These are phyloP conservation scores for Colletotrichum sp. DNA, from an alignment of 2,329 filamentous ascomycete genomes.

Conservation along the genomic window DNA sequence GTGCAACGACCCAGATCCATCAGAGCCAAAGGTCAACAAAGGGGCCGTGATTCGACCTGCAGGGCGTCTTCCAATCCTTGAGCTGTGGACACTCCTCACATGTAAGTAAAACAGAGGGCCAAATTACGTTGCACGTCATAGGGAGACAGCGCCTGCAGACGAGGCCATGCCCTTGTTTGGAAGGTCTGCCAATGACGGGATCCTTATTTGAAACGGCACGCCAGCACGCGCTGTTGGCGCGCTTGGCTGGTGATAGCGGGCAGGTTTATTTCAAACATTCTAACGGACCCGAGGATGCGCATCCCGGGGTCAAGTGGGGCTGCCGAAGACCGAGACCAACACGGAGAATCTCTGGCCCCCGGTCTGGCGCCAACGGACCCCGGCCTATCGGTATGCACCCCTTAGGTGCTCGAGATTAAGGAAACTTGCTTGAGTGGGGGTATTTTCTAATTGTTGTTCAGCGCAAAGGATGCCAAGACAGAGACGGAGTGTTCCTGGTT, in stretches of 20 bases:
- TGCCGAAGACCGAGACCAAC: constrained; percentile 11
- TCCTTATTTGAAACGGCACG: constrained; percentile 11
- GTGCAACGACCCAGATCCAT: background rate
- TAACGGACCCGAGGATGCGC: constrained; percentile 6
- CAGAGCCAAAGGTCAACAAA: background rate
- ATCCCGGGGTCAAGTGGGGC: constrained; percentile 2
- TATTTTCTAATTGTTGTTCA: background rate
- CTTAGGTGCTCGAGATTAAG: constrained; percentile 3
- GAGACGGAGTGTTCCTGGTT: background rate
- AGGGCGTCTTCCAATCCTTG: background rate
- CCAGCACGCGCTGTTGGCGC: background rate
- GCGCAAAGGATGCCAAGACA: background rate
- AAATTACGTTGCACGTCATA: constrained; percentile 15
- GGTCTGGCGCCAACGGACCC: background rate
- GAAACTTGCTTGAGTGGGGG: constrained; percentile 6
- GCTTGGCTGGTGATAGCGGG: background rate
- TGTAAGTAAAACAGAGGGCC: background rate
- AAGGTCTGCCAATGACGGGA: background rate
- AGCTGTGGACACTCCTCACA: background rate
- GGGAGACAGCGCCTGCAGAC: background rate
- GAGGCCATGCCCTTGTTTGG: background rate
- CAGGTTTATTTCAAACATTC: constrained; percentile 11
- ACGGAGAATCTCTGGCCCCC: background rate
- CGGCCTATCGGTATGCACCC: background rate
- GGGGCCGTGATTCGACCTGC: background rate